These are phyloP conservation scores for Tetrahymena borealis DNA, from an alignment of 73 alveolate species.

Conservation along the genomic window DNA sequence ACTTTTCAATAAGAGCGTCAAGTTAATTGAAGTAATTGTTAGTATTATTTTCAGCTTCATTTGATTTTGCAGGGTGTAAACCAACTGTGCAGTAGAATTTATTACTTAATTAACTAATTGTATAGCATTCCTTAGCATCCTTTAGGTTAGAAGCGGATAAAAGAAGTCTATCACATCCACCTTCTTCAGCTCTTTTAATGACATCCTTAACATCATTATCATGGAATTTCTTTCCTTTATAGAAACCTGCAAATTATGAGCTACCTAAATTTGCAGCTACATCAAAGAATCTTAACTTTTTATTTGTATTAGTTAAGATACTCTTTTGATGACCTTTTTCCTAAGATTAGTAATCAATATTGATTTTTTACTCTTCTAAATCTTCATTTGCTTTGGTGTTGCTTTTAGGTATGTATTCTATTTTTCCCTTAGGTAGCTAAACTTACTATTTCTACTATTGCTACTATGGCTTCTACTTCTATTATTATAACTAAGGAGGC, in stretches of 20 bases:
- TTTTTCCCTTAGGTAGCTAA: neutral
- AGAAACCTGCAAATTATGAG: slow-evolving; percentile 77
- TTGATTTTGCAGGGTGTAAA: slow-evolving; percentile 93
- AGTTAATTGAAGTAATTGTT: neutral
- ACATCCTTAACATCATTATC: slow-evolving; percentile 86
- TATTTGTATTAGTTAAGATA: neutral
- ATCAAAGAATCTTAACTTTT: slow-evolving; percentile 67
- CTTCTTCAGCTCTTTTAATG: slow-evolving; percentile 77
- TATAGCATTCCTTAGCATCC: slow-evolving; percentile 61
- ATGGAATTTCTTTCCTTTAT: slow-evolving; percentile 73
- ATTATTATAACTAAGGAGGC: neutral
- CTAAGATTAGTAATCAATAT: neutral
- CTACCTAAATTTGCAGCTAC: slow-evolving; percentile 95
- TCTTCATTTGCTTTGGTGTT: neutral
- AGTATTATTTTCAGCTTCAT: slow-evolving; percentile 59
- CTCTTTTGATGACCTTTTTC: neutral
- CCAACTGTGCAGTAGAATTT: slow-evolving; percentile 87
- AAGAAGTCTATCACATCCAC: slow-evolving; percentile 79
- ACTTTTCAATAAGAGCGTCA: neutral
- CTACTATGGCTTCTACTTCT: no score
- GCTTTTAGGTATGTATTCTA: neutral
- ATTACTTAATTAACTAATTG: slow-evolving; percentile 52
- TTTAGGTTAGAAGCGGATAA: slow-evolving; percentile 86
- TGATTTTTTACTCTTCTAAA: neutral
- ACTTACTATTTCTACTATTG: neutral